Conservation (phyloP, 257 asterid genomes). For the Penstemon eatonii region DNA sequence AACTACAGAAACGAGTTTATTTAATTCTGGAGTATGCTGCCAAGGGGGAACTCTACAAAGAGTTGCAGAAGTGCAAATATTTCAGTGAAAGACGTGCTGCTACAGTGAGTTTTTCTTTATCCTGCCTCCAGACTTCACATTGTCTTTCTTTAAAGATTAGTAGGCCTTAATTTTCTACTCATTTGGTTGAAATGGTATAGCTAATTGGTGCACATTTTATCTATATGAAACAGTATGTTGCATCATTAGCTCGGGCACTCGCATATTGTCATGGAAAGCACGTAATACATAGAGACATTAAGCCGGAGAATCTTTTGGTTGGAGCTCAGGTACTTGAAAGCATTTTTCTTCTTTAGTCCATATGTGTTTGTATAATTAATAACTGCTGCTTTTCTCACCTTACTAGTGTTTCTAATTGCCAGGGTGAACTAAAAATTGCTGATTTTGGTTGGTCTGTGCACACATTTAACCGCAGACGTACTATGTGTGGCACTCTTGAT, state of each 20-base stretch:
- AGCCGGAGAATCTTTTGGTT: conserved; percentile 93
- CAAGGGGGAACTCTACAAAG: conserved; percentile 77
- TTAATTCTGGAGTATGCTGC: conserved; percentile 68
- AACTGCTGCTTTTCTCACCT: conserved; percentile 23
- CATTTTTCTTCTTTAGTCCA: conserved; percentile 2
- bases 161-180: neutral
- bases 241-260: conserved; percentile 94
- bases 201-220: conserved; percentile 2
- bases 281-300: conserved; percentile 92
- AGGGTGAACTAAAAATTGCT: conserved; percentile 98
- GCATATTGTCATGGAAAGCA: conserved; percentile 97
- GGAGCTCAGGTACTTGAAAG: conserved; percentile 75
- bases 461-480: conserved; percentile 88
- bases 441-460: conserved; percentile 99
- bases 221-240: conserved; percentile 63
- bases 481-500: conserved; percentile 98
- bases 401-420: conserved; percentile 24
- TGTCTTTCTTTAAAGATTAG: neutral
- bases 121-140: neutral
- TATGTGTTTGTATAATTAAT: conserved; percentile 5
- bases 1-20: conserved; percentile 63
- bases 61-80: conserved; percentile 68
- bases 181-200: neutral
- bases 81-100: conserved; percentile 73
- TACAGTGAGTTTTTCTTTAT: conserved; percentile 47